Evolutionary conservation across 2,329 filamentous ascomycete genomes (phyloP), one percentile per base, ranked within the genome.

Genomic region (Aspergillus sp.): DNA sequence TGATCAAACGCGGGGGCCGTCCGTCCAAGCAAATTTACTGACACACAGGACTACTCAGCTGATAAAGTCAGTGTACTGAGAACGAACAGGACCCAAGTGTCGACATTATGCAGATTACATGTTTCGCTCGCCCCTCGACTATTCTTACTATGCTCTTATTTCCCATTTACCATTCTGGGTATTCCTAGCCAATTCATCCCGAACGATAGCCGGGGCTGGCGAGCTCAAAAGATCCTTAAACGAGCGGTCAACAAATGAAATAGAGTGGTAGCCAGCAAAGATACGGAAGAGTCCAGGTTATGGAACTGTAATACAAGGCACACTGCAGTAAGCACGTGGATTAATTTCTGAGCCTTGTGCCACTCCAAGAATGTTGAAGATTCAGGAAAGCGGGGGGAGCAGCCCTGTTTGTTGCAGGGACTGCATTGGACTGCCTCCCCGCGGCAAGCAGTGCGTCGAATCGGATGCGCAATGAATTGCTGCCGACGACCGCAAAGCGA

Each of bases 401-500:
- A 5, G 12, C 25, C 30, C 43, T 55, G 30, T 21, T 47, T 32
- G 9, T 28, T 47, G 15, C 28, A 32, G 53, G 12, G n/a, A 6
- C 36, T 55, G 53, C 53, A 55, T 55, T 13, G 36, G 39, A 47
- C 53, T 41, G 53, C 23, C 13, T 36, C 25, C 21, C 48, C 56
- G 15, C 52, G 41, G 23, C 54, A 36, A 36, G 32, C 32, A 57
- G 39, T 45, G 51, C 7, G 28, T 56, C 53, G 55, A 50, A 55
- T 48, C 50, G 58, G 45, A 30, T 38, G 57, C 47, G 55, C 43
- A 32, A 55, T 32, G 36, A 17, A 21, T 49, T 19, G 23, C 59
- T 59, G 55, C 58, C 58, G 38, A 58, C 36, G 60, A 55, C 58
- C 58, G 60, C 25, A 6, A 50, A 55, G n/a, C 52, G 52, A 55